These are phyloP conservation scores for Clitoria ternatea DNA, from an alignment of 306 rosid genomes.

Conservation along the genomic window DNA sequence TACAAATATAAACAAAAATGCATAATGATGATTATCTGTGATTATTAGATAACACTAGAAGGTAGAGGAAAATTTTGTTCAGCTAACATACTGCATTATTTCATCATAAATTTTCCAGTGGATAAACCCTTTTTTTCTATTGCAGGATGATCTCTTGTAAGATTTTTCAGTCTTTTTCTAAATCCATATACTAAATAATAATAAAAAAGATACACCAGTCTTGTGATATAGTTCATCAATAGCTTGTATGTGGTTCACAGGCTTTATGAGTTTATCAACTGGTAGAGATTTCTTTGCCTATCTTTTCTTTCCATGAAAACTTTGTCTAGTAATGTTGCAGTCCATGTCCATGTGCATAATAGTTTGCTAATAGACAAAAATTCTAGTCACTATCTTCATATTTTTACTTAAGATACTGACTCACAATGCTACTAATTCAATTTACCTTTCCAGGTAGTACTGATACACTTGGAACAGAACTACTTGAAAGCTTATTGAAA, in stretches of 20 bases:
- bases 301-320: neutral
- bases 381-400: neutral
- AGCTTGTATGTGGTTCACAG: neutral
- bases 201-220: neutral
- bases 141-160: neutral
- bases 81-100: neutral
- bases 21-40: neutral
- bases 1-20: neutral
- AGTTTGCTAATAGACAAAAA: neutral
- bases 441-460: conserved; percentile 56
- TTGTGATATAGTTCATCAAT: neutral
- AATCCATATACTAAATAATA: too few species aligned
- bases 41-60: neutral
- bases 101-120: neutral
- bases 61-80: neutral
- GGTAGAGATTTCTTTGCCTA: neutral
- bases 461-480: conserved; percentile 78
- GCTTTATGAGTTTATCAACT: neutral
- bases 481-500: conserved; percentile 84
- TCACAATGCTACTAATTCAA: neutral
- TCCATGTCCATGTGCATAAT: conserved; percentile 4
- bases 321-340: neutral
- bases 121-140: neutral
- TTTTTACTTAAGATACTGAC: neutral
- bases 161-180: too few species aligned